These are phyloP conservation scores for Fusarium algeriense DNA, from an alignment of 2,329 filamentous ascomycete genomes.

Conservation along the genomic window DNA sequence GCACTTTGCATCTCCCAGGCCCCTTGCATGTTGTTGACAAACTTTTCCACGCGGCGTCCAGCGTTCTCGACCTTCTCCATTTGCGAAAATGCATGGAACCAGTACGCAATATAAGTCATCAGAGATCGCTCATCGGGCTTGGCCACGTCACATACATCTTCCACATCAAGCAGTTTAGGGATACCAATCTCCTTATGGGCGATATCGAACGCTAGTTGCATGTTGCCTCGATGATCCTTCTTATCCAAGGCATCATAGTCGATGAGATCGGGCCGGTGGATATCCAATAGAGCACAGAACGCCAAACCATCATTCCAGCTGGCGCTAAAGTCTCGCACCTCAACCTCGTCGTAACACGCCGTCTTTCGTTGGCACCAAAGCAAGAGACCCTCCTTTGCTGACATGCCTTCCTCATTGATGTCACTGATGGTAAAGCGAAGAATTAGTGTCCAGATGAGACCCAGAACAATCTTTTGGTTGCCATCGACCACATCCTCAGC, in stretches of 20 bases:
- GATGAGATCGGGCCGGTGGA: slow-evolving; percentile 95
- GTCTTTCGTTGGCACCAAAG: slow-evolving; percentile 99
- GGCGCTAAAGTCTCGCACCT: slow-evolving; percentile 91
- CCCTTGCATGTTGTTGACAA: slow-evolving; percentile 98
- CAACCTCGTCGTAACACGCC: slow-evolving; percentile 96
- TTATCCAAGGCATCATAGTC: slow-evolving; percentile 97
- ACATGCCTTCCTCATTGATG: slow-evolving; percentile 98
- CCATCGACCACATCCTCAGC: slow-evolving; percentile 98
- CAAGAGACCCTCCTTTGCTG: slow-evolving; percentile 93
- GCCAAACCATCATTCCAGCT: slow-evolving; percentile 99
- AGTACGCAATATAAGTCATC: slow-evolving; percentile 99
- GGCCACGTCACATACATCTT: slow-evolving; percentile 96
- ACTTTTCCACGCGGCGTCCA: slow-evolving; percentile 95
- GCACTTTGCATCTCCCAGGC: slow-evolving; percentile 99
- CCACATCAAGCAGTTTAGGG: slow-evolving; percentile 92
- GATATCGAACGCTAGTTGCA: slow-evolving; percentile 98
- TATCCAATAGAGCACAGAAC: slow-evolving; percentile 96
- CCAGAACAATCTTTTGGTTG: slow-evolving; percentile 96
- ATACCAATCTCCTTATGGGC: slow-evolving; percentile 97
- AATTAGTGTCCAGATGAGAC: slow-evolving; percentile 98
- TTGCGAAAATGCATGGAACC: slow-evolving; percentile 99
- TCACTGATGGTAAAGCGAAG: slow-evolving; percentile 97
- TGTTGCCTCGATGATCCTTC: slow-evolving; percentile 92
- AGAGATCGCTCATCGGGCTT: slow-evolving; percentile 96
- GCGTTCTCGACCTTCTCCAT: slow-evolving; percentile 99